These are phyloP conservation scores for Pichia sp. DNA, from an alignment of 1,139 yeast species.

Conservation along the genomic window DNA sequence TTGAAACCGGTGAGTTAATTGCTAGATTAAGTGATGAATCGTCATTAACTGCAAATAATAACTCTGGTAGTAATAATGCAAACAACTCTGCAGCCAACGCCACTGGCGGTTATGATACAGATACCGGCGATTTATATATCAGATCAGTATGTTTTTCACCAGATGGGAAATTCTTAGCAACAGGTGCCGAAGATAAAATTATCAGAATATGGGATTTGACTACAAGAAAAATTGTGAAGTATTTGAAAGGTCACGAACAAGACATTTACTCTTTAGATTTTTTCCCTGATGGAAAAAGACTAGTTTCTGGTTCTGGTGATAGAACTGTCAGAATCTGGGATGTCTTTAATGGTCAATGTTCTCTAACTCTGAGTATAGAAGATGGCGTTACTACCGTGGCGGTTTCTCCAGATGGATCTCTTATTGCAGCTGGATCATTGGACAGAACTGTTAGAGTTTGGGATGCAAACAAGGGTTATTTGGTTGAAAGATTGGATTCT, in stretches of 20 bases:
- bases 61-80: not conserved
- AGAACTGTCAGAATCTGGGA: conserved; percentile 97
- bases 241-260: conserved; percentile 93
- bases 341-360: conserved; percentile 83
- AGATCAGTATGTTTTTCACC: conserved; percentile 96
- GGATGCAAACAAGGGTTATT: conserved; percentile 91
- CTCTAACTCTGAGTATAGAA: conserved; percentile 82
- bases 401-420: conserved; percentile 92
- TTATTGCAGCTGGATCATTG: conserved; percentile 93
- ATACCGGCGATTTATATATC: conserved; percentile 77
- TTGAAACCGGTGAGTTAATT: conserved; percentile 82
- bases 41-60: conserved; percentile 29
- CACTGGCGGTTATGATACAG: conserved; percentile 32
- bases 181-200: conserved; percentile 97
- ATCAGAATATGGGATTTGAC: conserved; percentile 96
- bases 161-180: conserved; percentile 90
- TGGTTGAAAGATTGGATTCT: conserved; percentile 88
- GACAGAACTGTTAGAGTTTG: conserved; percentile 95
- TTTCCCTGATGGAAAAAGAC: conserved; percentile 89
- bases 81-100: not conserved
- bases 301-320: conserved; percentile 96
- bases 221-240: conserved; percentile 77
- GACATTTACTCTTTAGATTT: conserved; percentile 94
- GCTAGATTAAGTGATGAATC: conserved; percentile 84
- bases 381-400: conserved; percentile 99